Percentiles rank a stretch among this genome's conserved stretches.
phyloP scores from a whole-genome alignment of 2,329 filamentous ascomycete species.

The Myriosclerotinia curreyana region DNA sequence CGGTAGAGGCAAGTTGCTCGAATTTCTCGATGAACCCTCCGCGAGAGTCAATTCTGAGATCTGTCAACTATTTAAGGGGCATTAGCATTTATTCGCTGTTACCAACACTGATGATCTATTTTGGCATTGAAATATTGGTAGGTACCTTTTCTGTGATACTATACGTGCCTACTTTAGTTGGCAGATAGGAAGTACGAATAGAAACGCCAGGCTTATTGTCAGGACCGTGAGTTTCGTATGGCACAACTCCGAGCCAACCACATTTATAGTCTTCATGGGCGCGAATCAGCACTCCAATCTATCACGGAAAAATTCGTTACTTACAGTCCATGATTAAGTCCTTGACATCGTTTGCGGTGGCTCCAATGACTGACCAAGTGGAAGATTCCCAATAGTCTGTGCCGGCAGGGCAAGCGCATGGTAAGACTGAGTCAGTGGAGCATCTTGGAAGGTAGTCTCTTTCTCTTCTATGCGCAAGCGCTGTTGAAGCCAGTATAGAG shows the following conservation, averaged over 20 bases:
- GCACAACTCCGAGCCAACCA: constrained; percentile 1
- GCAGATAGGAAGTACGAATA: constrained; percentile 7
- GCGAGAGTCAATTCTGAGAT: constrained; percentile 7
- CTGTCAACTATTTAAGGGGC: neutral
- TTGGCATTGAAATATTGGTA: neutral
- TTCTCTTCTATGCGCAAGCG: neutral
- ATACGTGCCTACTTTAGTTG: constrained; percentile 10
- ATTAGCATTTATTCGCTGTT: neutral
- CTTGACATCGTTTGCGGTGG: constrained; percentile 10
- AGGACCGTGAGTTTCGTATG: constrained; percentile 6
- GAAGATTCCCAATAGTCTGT: constrained; percentile 19
- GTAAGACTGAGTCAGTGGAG: constrained; percentile 2
- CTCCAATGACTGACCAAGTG: constrained; percentile 8
- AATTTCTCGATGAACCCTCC: constrained; percentile 12
- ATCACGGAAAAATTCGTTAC: neutral
- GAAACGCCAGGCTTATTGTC: constrained; percentile 11
- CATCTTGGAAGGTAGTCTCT: neutral
- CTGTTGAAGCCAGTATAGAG: neutral
- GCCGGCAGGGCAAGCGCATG: neutral
- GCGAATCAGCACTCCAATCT: neutral
- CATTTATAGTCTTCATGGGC: neutral
- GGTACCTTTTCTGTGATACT: constrained; percentile 12
- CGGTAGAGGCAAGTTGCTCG: constrained; percentile 6
- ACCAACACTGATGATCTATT: neutral
- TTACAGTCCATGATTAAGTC: constrained; percentile 17